Percentiles rank a stretch among this genome's conserved stretches.
phyloP scores from a whole-genome alignment of 352 stramenopile species.

The Phytophthora multivora region DNA sequence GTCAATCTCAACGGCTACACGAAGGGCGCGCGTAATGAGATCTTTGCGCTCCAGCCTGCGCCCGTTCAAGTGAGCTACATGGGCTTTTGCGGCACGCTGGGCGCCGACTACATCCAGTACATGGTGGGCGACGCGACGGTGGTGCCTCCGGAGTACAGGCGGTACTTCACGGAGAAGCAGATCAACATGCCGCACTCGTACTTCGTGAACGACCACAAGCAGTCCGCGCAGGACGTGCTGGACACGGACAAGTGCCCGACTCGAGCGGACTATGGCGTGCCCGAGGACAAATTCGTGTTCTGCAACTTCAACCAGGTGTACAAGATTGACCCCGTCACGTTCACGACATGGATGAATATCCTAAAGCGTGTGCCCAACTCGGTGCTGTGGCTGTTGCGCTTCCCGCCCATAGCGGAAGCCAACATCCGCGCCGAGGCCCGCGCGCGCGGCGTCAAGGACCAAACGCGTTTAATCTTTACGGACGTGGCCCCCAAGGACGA shows the following conservation, averaged over 20 bases:
- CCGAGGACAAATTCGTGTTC: slow-evolving; percentile 94
- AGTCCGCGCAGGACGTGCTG: slow-evolving; percentile 82
- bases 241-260: slow-evolving; percentile 79
- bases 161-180: slow-evolving; percentile 89
- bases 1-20: slow-evolving; percentile 95
- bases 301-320: slow-evolving; percentile 96
- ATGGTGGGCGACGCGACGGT: slow-evolving; percentile 89
- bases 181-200: slow-evolving; percentile 93
- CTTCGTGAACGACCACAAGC: slow-evolving; percentile 93
- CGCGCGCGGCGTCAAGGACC: slow-evolving; percentile 66
- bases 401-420: slow-evolving; percentile 76
- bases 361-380: slow-evolving; percentile 91
- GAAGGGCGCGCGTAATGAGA: slow-evolving; percentile 91
- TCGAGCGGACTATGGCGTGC: slow-evolving; percentile 87
- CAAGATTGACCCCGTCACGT: slow-evolving; percentile 94
- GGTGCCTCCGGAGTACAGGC: slow-evolving; percentile 64
- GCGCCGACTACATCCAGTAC: slow-evolving; percentile 94
- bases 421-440: slow-evolving; percentile 88
- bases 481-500: slow-evolving; percentile 90
- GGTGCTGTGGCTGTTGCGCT: slow-evolving; percentile 92
- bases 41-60: slow-evolving; percentile 91
- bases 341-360: slow-evolving; percentile 93
- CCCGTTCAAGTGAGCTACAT: slow-evolving; percentile 92
- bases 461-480: slow-evolving; percentile 78
- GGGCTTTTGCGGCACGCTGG: slow-evolving; percentile 91